A percentile compares a stretch with the other conserved stretches of the same genome.
Conservation (phyloP, 331 rosid species). For the Quercus lobata region DNA sequence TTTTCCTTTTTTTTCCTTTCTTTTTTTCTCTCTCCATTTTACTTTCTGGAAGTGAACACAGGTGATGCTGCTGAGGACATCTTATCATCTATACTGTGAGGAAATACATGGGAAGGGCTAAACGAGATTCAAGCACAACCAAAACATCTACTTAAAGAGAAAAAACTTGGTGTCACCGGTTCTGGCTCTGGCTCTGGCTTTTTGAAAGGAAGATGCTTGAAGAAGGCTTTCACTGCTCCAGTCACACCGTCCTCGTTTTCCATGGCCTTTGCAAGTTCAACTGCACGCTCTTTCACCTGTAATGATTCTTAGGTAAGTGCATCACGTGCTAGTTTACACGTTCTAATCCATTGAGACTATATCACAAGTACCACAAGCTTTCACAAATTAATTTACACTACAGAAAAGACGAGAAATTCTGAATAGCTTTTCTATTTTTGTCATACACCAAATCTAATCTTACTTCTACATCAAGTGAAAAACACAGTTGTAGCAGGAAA, state of each 20-base stretch:
- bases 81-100: conserved; percentile 1
- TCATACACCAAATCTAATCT: neutral
- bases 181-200: conserved; percentile 45
- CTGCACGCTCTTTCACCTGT: conserved; percentile 78
- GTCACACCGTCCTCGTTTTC: conserved; percentile 91
- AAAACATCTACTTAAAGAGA: conserved; percentile 69
- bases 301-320: conserved; percentile 12
- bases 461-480: neutral
- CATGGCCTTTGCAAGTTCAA: conserved; percentile 91
- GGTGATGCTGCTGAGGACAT: neutral
- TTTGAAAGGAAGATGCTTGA: conserved; percentile 70
- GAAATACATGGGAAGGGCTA: neutral
- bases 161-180: conserved; percentile 35
- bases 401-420: neutral
- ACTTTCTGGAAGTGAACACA: neutral
- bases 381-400: neutral
- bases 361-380: neutral
- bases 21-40: neutral
- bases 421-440: neutral
- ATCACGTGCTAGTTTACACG: neutral
- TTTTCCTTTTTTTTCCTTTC: neutral
- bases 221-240: conserved; percentile 98
- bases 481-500: neutral
- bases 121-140: conserved; percentile 60
- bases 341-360: neutral